Percentiles rank a stretch among this genome's conserved stretches.
phyloP scores from a whole-genome alignment of 192 early-diverging fungal genomes.

The Rhizophagus clarus region DNA sequence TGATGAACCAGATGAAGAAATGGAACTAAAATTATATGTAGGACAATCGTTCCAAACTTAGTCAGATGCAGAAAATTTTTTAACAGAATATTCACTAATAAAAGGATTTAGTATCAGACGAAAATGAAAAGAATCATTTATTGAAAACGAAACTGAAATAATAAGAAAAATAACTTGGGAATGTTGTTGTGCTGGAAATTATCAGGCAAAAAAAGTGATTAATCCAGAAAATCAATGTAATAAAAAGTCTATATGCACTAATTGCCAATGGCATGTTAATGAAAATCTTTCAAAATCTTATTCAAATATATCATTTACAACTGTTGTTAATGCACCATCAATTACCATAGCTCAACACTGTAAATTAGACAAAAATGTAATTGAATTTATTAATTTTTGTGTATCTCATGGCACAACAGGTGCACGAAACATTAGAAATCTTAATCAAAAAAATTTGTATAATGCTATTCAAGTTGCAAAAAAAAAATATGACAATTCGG shows the following conservation, averaged over 20 bases:
- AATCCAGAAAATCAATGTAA: not conserved
- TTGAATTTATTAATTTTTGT: constrained; percentile 5
- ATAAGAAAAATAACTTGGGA: too few relatives aligned
- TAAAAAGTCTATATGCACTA: not conserved
- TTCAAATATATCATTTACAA: not conserved
- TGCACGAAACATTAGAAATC: not conserved
- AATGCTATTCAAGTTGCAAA: too few relatives aligned
- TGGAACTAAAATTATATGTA: too few relatives aligned
- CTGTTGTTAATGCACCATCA: not conserved
- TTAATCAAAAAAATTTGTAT: not conserved
- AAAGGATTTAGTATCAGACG: too few relatives aligned
- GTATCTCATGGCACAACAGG: not conserved
- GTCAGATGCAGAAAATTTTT: too few relatives aligned
- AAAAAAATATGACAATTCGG: too few relatives aligned
- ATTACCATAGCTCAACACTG: not conserved
- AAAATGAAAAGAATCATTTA: too few relatives aligned
- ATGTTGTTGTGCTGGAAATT: too few relatives aligned
- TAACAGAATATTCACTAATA: too few relatives aligned
- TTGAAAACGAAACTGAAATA: not conserved
- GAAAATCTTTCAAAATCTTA: not conserved
- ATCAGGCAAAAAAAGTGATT: too few relatives aligned
- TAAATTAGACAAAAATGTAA: not conserved
- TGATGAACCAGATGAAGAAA: too few relatives aligned
- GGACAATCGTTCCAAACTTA: too few relatives aligned
- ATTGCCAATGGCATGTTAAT: not conserved